Base-by-base conservation (phyloP, 768 basidiomycete species). In the Leccinum ochraceum region DNA sequence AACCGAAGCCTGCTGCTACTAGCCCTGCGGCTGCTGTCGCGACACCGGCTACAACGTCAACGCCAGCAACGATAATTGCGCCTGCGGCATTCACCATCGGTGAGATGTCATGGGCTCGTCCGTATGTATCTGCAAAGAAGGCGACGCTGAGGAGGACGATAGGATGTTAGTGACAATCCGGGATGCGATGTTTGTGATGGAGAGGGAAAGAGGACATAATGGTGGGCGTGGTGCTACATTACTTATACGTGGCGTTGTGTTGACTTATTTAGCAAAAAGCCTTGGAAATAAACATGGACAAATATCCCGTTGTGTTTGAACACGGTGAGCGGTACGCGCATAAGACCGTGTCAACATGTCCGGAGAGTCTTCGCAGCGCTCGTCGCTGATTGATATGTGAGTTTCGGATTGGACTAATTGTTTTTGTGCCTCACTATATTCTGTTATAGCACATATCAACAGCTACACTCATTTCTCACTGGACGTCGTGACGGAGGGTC, bases 181-280 rank as follows among this genome's bases (percentile, higher is more conserved):
- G 37, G 94, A 95, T 75, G 88, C 91, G 3, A 80, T 95, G 80
- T 95, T 94, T 72, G 91, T 92, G 10, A 78, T 95, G 59, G 89
- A 91, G 71, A 88, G 85, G 66, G 92, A 94, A 73, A 77, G 86
- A 52, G 91, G 90, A 6, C 91, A 94, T 71, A 92, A 92, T 28
- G 91, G 87, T 28, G 30, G 26, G 6, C 26, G 26, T 26, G 6
- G 10, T 32, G 10, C 32, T 11, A 32, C 10, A 11, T 11, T 32
- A 32, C 32, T 32, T 11, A 32, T 32, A 32, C 32, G 10, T 32
- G n/a, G 59, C 34, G 56, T 61, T 63, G 53, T 67, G 60, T 73
- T 54, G 14, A 22, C 24, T 4, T 66, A 44, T 73, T 62, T 70
- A 36, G 60, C 68, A 63, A 73, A 22, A 53, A 53, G 60, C 69